These are phyloP conservation scores for Sanghuangporus weigelae DNA, from an alignment of 1,284 basidiomycete species.

Conservation along the genomic window DNA sequence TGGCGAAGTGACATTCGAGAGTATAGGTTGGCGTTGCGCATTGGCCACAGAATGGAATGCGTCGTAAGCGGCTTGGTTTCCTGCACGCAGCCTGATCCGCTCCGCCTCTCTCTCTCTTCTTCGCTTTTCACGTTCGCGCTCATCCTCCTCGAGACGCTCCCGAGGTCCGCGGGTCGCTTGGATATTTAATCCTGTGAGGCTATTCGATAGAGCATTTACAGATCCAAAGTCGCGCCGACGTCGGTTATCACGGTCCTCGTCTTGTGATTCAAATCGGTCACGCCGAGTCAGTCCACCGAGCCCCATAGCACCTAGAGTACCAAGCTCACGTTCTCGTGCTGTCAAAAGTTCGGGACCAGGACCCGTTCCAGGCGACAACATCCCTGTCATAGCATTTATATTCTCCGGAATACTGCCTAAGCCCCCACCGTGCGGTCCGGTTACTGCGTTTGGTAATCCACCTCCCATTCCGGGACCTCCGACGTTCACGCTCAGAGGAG, in stretches of 20 bases:
- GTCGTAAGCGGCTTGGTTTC: slow-evolving; percentile 54
- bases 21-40: neutral
- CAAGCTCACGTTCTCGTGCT: slow-evolving; percentile 46
- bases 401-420: slow-evolving; percentile 23
- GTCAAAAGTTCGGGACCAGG: slow-evolving; percentile 33
- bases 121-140: slow-evolving; percentile 47
- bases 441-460: slow-evolving; percentile 22
- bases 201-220: slow-evolving; percentile 31
- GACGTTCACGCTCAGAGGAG: slow-evolving; percentile 26
- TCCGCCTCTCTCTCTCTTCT: slow-evolving; percentile 40
- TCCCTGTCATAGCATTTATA: slow-evolving; percentile 18
- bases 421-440: slow-evolving; percentile 19
- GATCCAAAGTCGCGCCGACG: slow-evolving; percentile 30
- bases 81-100: slow-evolving; percentile 35
- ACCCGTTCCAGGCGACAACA: slow-evolving; percentile 26
- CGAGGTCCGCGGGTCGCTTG: slow-evolving; percentile 42
- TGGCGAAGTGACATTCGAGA: slow-evolving; percentile 27
- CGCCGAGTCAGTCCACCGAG: slow-evolving; percentile 32
- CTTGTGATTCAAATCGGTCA: slow-evolving; percentile 16
- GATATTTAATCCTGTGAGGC: slow-evolving; percentile 31
- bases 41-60: slow-evolving; percentile 62
- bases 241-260: slow-evolving; percentile 29
- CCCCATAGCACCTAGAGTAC: slow-evolving; percentile 44
- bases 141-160: slow-evolving; percentile 62
- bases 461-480: slow-evolving; percentile 29